Conservation (phyloP, 2,329 filamentous ascomycete genomes). For the Ambrosiella beaveri region DNA sequence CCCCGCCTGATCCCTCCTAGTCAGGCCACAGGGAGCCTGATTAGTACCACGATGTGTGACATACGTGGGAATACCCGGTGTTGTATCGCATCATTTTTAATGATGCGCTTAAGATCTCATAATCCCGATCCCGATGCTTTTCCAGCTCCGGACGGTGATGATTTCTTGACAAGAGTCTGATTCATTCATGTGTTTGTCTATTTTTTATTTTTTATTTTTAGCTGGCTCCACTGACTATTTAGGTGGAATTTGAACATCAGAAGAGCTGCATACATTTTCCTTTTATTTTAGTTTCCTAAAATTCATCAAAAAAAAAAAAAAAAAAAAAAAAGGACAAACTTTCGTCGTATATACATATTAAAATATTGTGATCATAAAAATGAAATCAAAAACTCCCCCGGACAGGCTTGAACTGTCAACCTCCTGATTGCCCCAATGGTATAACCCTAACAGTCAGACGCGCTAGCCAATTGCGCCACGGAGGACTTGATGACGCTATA, state of each 20-base stretch:
- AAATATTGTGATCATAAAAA: background rate
- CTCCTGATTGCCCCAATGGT: background rate
- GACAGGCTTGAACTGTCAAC: constrained; percentile 5
- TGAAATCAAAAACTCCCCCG: background rate
- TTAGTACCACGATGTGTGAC: background rate
- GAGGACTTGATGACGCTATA: background rate
- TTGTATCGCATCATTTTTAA: background rate
- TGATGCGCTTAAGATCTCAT: background rate
- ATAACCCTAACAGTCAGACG: constrained; percentile 32
- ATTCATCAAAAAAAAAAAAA: background rate
- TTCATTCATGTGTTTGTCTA: no score
- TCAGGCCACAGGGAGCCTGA: background rate
- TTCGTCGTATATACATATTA: background rate
- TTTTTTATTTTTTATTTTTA: no score
- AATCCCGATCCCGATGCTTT: no score
- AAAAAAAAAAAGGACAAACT: background rate
- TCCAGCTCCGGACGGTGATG: no score
- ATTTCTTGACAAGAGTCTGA: no score
- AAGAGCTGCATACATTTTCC: no score
- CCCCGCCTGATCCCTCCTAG: background rate
- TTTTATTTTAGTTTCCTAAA: no score
- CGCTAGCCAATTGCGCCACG: constrained; percentile 39
- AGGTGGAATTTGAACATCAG: no score
- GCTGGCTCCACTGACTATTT: no score
- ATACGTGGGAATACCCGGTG: background rate